Evolutionary conservation across 352 stramenopile species (phyloP), one percentile per base, ranked within the genome.

Genomic region (Globisporangium megalacanthum): DNA sequence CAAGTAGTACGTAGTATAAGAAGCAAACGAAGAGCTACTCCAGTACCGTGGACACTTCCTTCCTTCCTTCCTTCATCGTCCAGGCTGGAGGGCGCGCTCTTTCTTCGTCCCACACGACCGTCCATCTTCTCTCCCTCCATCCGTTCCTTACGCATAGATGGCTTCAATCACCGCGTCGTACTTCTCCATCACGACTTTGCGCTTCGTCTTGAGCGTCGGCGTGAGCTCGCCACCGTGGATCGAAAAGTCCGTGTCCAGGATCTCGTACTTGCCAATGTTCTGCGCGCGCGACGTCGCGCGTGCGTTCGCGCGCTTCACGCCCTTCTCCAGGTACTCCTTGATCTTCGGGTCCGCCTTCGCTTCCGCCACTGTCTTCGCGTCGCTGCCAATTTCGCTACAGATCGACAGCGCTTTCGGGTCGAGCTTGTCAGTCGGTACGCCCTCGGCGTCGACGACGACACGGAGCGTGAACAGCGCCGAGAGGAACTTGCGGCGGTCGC

Each of bases 191-290:
- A 97, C 91, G 42, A 97, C 49, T 65, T 88, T 88, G 56, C 95
- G 90, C 85, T 98, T 98, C 44, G 98, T 73, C 75, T 99, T 99
- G 60, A 98, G 77, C 62, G 96, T 98, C 37, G 96, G 92, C 50
- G 95, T 98, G n/a, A 99, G 75, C 65, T 98, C 94, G 57, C 91
- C 88, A 47, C 76, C 88, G 48, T 67, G 62, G 42, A 97, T 89
- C 39, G 82, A 94, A 60, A 98, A 98, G 72, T 98, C 91, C 52
- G 72, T 78, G 54, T 92, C 75, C 19, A 97, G 66, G 45, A 97
- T 73, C 53, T 75, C 62, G 66, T 82, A 97, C 75, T 97, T 97
- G 64, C 66, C 79, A 13, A 97, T 65, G 62, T 80, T 88, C 65
- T 94, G 82, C 49, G 86, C 84, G 54, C 83, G 84, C 61, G 84